Evolutionary conservation across 108 stramenopile species (phyloP).

Genomic region (Skeletonema costatum): DNA sequence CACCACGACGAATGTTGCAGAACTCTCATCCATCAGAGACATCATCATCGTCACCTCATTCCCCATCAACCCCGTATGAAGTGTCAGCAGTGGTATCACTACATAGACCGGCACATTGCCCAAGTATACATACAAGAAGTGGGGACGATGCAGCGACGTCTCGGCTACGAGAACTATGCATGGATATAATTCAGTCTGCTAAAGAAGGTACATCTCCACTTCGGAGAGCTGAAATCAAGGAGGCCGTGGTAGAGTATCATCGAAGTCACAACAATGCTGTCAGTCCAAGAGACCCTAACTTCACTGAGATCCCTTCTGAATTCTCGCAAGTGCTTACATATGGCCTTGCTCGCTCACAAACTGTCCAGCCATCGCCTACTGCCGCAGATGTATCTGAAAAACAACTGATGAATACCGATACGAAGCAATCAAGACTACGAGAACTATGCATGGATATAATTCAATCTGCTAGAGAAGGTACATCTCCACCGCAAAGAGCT

Average conservation of each 20-base stretch:
- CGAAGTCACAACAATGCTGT: not conserved
- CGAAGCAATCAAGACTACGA: not conserved
- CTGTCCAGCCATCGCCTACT: too few relatives aligned
- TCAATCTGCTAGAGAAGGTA: not conserved
- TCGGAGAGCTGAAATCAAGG: not conserved
- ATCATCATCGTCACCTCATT: not conserved
- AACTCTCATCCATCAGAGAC: not conserved
- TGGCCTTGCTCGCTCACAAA: not conserved
- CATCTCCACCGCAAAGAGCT: not conserved
- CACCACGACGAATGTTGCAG: not conserved
- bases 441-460: not conserved
- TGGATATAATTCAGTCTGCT: not conserved
- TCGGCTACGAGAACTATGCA: not conserved
- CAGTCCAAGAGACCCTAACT: not conserved
- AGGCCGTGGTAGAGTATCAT: not conserved
- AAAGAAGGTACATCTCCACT: not conserved
- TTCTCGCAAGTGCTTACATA: not conserved
- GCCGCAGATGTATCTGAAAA: too few relatives aligned
- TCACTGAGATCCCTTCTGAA: not conserved
- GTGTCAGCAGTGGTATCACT: not conserved
- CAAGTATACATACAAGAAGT: not conserved
- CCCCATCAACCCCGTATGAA: not conserved
- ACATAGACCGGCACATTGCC: not conserved
- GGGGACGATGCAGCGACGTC: not conserved
- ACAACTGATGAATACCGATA: too few relatives aligned